Evolutionary conservation across 2,329 filamentous ascomycete genomes (phyloP).

Genomic region (Penicillium sp.): DNA sequence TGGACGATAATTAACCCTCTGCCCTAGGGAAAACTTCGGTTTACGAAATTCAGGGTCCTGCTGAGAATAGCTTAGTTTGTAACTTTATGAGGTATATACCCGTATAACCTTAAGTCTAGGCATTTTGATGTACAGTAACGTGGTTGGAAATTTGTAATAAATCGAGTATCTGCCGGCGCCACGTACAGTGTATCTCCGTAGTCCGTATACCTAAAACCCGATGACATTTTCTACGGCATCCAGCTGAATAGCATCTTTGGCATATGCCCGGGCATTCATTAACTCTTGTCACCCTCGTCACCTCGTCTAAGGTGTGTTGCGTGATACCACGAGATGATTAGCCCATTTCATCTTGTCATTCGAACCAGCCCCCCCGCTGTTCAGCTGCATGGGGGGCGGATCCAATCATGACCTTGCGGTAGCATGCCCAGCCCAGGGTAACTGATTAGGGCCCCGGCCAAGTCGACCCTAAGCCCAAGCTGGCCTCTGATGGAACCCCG

Average conservation of each 20-base stretch:
- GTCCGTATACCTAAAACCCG: too few relatives aligned
- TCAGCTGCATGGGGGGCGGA: background rate
- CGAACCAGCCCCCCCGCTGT: background rate
- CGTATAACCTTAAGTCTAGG: background rate
- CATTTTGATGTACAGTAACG: background rate
- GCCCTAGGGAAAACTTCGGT: background rate
- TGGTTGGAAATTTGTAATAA: background rate
- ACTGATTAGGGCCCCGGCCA: background rate
- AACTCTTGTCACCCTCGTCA: too few relatives aligned
- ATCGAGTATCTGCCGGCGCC: background rate
- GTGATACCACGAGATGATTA: conserved; percentile 9
- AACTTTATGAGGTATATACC: background rate
- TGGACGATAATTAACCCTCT: background rate
- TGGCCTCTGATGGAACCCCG: background rate
- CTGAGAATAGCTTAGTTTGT: background rate
- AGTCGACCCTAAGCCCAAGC: background rate
- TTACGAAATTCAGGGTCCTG: background rate
- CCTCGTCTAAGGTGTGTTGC: background rate
- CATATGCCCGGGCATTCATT: too few relatives aligned
- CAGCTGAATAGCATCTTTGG: too few relatives aligned
- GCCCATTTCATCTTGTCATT: background rate
- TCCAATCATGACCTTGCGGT: background rate
- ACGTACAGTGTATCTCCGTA: background rate
- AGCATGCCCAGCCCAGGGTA: background rate
- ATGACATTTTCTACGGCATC: too few relatives aligned